phyloP scores from a whole-genome alignment of 768 basidiomycete genomes.

The Leccinum variicolor region DNA sequence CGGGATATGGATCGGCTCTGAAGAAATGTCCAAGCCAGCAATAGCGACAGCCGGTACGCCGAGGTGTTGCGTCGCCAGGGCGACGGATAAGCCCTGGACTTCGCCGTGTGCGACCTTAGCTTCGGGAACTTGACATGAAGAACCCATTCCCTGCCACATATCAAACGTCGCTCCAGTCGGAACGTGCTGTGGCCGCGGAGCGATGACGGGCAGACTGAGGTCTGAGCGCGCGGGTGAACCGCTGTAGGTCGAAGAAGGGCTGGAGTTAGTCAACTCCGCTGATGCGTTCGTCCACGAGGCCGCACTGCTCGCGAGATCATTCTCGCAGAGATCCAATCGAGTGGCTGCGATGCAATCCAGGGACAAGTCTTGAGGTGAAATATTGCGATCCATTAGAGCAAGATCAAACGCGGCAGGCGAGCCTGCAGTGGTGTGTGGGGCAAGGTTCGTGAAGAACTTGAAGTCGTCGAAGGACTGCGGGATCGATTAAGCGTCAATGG shows the following conservation, averaged over 20 bases:
- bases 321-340: conserved; percentile 6
- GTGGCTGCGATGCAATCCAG: conserved; percentile 7
- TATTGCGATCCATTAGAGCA: conserved; percentile 25
- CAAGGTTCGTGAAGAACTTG: conserved; percentile 23
- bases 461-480: conserved; percentile 22
- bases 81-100: neutral
- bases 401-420: conserved; percentile 11
- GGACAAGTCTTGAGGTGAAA: conserved; percentile 19
- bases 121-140: neutral
- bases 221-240: conserved; percentile 38
- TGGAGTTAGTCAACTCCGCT: conserved; percentile 23
- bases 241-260: conserved; percentile 42
- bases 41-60: neutral
- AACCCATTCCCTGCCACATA: conserved; percentile 15
- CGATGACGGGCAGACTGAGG: conserved; percentile 23
- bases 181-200: conserved; percentile 26
- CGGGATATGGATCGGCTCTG: neutral
- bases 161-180: conserved; percentile 9
- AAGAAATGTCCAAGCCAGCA: conserved; percentile 4
- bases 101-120: neutral
- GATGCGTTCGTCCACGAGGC: conserved; percentile 11
- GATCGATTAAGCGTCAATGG: neutral
- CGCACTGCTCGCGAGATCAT: conserved; percentile 1
- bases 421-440: conserved; percentile 16
- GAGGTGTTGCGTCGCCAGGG: conserved; percentile 3